Evolutionary conservation across 768 basidiomycete species (phyloP).

Genomic region (Mycena epipterygia): DNA sequence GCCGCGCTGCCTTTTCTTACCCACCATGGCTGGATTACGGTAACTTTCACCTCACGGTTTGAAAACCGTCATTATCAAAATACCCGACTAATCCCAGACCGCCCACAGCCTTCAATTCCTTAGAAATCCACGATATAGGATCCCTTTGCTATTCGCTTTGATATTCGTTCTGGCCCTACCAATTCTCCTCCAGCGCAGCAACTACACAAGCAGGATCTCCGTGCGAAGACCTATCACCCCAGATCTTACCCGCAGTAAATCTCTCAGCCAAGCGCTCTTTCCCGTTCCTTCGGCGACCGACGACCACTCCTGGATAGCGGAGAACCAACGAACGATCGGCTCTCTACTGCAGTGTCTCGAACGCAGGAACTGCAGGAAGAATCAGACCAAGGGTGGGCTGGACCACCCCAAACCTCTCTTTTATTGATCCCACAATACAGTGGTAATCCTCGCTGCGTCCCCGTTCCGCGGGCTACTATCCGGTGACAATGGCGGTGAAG

Average conservation of each 20-base stretch:
- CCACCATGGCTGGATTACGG: no score
- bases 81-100: background rate
- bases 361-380: constrained; percentile 44
- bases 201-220: constrained; percentile 1
- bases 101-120: background rate
- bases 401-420: background rate
- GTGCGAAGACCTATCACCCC: background rate
- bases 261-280: constrained; percentile 8
- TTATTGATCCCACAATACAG: background rate
- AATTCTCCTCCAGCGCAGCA: background rate
- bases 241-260: background rate
- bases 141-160: background rate
- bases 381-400: constrained; percentile 45
- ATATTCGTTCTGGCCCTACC: constrained; percentile 2
- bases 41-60: no score
- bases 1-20: no score
- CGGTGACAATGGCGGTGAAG: constrained; percentile 47
- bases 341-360: constrained; percentile 40
- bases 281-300: background rate
- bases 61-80: background rate
- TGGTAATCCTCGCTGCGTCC: constrained; percentile 48
- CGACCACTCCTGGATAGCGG: constrained; percentile 26
- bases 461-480: constrained; percentile 44
- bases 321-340: constrained; percentile 18
- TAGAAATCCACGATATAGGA: background rate